phyloP scores from a whole-genome alignment of 306 rosid species.

The Fragaria nilgerrensis region DNA sequence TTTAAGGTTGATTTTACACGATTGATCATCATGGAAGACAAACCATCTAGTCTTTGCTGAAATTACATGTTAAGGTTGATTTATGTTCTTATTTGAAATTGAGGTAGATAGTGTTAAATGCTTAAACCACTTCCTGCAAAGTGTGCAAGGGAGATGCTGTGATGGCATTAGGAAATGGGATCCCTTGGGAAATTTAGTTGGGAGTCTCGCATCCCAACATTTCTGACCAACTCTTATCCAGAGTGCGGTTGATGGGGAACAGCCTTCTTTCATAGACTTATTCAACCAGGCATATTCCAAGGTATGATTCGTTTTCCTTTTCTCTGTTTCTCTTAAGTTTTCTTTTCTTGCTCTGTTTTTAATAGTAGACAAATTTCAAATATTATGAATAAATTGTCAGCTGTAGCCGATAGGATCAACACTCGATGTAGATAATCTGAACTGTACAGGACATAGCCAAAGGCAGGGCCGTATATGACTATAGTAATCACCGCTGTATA shows the following conservation, averaged over 20 bases:
- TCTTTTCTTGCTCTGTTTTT: neutral
- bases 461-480: neutral
- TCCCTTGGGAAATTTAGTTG: neutral
- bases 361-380: neutral
- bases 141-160: neutral
- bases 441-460: neutral
- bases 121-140: neutral
- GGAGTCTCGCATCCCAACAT: neutral
- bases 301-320: neutral
- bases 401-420: neutral
- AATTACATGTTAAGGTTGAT: neutral
- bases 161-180: neutral
- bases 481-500: neutral
- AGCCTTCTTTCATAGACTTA: neutral
- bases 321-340: neutral
- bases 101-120: neutral
- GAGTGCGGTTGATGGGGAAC: neutral
- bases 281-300: neutral
- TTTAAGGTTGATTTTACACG: neutral
- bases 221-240: neutral
- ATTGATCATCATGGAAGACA: neutral
- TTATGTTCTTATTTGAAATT: neutral
- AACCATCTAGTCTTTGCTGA: neutral
- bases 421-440: neutral
- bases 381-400: neutral